Percentiles rank a stretch among this genome's conserved stretches.
Evolutionary conservation across 108 stramenopile species (phyloP).

Genomic region (Fragilaria crotonensis): DNA sequence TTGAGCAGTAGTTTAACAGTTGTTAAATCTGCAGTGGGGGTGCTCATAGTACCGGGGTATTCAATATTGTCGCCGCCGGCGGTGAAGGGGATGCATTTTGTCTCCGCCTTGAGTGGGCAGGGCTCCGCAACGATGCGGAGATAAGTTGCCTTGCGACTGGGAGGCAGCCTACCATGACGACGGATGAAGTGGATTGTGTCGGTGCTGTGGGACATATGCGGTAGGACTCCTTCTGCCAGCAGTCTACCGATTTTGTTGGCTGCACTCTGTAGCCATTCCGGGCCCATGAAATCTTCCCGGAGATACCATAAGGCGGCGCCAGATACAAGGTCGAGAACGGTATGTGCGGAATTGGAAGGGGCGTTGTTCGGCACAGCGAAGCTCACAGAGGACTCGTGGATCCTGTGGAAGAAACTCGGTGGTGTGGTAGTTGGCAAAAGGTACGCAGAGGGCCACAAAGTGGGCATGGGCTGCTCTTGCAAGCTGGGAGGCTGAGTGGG

Average conservation of each 20-base stretch:
- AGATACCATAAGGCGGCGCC: too few species aligned
- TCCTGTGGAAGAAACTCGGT: too few species aligned
- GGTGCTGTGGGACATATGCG: background rate
- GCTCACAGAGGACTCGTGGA: too few species aligned
- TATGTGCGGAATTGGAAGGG: too few species aligned
- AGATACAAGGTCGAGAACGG: too few species aligned
- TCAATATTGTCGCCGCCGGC: conserved; percentile 29
- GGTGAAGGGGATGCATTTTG: conserved; percentile 19
- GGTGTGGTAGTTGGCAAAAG: too few species aligned
- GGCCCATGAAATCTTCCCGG: too few species aligned
- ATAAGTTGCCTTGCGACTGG: conserved; percentile 17
- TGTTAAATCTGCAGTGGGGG: conserved; percentile 30
- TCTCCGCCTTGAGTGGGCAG: conserved; percentile 18
- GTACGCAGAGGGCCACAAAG: too few species aligned
- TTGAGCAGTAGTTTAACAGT: conserved; percentile 40
- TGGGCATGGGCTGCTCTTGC: too few species aligned
- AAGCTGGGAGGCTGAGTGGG: too few species aligned
- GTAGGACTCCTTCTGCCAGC: conserved; percentile 8
- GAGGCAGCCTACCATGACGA: conserved; percentile 12
- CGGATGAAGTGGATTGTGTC: conserved; percentile 25
- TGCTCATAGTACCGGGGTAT: conserved; percentile 19
- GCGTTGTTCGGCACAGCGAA: too few species aligned
- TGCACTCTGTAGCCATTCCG: conserved; percentile 7
- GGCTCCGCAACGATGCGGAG: conserved; percentile 15
- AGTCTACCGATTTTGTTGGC: conserved; percentile 17